These are phyloP conservation scores for Trichoderma endophyticum DNA, from an alignment of 2,329 filamentous ascomycete genomes.

Conservation along the genomic window DNA sequence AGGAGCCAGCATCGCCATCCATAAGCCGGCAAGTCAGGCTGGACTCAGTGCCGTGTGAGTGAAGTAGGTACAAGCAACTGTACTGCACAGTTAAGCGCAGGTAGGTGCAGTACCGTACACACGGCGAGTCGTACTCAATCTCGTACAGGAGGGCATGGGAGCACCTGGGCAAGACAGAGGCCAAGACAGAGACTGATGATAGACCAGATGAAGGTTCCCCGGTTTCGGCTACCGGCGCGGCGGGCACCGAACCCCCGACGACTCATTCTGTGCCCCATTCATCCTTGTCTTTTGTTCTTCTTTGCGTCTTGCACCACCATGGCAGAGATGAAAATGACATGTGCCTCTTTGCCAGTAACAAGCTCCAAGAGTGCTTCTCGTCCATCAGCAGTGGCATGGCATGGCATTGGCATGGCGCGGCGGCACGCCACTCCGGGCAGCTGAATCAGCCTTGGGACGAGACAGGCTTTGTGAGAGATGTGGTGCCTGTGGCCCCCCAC, in stretches of 20 bases:
- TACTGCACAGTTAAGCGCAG: neutral
- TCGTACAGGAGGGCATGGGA: neutral
- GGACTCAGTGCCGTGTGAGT: neutral
- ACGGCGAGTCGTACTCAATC: neutral
- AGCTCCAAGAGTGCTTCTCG: neutral
- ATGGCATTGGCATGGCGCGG: conserved; percentile 3
- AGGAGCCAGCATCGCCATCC: neutral
- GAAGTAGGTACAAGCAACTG: neutral
- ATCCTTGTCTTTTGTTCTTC: neutral
- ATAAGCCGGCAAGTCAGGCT: neutral
- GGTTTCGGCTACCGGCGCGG: conserved; percentile 19
- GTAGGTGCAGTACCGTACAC: neutral
- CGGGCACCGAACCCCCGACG: conserved; percentile 6
- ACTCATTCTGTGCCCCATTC: conserved; percentile 9
- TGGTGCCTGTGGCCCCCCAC: conserved; percentile 20
- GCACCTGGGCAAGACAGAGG: neutral
- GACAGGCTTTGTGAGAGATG: conserved; percentile 1
- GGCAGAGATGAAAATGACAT: neutral
- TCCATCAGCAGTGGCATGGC: conserved; percentile 2
- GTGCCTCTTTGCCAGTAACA: neutral
- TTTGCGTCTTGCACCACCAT: neutral
- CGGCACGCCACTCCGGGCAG: conserved; percentile 10
- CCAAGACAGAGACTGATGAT: neutral
- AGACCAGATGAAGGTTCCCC: conserved; percentile 9
- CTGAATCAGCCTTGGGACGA: conserved; percentile 15